Evolutionary conservation across 805 yeast genomes (phyloP).

Genomic region (Starmera pachycereana): DNA sequence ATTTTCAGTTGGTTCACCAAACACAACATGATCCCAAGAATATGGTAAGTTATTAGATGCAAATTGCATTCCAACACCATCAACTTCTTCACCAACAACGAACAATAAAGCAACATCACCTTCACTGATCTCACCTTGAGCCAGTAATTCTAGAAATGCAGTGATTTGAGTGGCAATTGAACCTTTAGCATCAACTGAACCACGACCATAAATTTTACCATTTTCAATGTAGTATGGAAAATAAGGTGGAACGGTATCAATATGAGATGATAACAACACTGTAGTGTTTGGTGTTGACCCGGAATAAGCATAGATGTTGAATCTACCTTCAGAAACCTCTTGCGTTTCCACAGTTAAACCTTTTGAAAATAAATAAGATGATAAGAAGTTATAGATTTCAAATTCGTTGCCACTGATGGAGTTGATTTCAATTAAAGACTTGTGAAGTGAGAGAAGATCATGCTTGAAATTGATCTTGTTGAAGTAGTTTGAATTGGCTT

Average conservation of each 20-base stretch:
- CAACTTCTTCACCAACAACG: slow-evolving; percentile 66
- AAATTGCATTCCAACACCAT: slow-evolving; percentile 50
- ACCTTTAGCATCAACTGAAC: slow-evolving; percentile 62
- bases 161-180: slow-evolving; percentile 54
- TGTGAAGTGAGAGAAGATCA: slow-evolving; percentile 16
- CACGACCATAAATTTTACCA: slow-evolving; percentile 50
- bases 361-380: slow-evolving; percentile 6
- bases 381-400: slow-evolving; percentile 9
- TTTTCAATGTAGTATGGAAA: slow-evolving; percentile 38
- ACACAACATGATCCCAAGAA: slow-evolving; percentile 50
- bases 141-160: slow-evolving; percentile 38
- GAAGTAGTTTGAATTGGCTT: too few relatives aligned
- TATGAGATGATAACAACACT: slow-evolving; percentile 50
- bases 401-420: slow-evolving; percentile 11
- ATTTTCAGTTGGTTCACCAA: slow-evolving; percentile 70
- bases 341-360: slow-evolving; percentile 46
- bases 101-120: slow-evolving; percentile 51
- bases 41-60: slow-evolving; percentile 27
- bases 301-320: slow-evolving; percentile 47
- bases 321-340: slow-evolving; percentile 25
- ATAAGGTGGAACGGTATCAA: slow-evolving; percentile 67
- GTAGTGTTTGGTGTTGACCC: slow-evolving; percentile 33
- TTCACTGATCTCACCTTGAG: slow-evolving; percentile 26
- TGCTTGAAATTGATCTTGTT: neutral
- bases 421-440: slow-evolving; percentile 16